These are phyloP conservation scores for Geotrichum restrictum DNA, from an alignment of 1,139 yeast species.

Conservation along the genomic window DNA sequence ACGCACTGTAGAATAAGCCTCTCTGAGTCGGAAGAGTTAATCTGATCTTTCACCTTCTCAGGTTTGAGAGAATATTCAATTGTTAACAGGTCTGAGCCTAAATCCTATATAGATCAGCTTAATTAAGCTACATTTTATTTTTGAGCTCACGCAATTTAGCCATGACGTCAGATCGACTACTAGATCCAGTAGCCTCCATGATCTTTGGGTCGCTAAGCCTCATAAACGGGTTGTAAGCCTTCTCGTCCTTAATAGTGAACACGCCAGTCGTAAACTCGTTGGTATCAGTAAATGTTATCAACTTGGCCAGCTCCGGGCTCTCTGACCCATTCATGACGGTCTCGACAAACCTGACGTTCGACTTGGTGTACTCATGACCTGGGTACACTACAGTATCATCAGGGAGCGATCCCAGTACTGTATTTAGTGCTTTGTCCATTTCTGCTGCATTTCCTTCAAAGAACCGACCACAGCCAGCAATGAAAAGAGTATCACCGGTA, in stretches of 20 bases:
- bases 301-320: conserved; percentile 46
- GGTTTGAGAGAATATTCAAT: conserved; percentile 43
- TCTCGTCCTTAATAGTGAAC: conserved; percentile 82
- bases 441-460: conserved; percentile 84
- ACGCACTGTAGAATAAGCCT: too few relatives aligned
- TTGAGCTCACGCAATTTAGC: conserved; percentile 64
- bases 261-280: conserved; percentile 77
- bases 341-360: conserved; percentile 72
- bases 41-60: too few relatives aligned
- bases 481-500: conserved; percentile 93
- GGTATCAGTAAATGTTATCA: conserved; percentile 49
- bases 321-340: conserved; percentile 51
- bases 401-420: conserved; percentile 58
- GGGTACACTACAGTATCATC: conserved; percentile 69
- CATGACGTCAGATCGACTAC: conserved; percentile 55
- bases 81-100: conserved; percentile 6
- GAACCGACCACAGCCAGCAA: conserved; percentile 93
- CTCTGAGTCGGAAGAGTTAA: too few relatives aligned
- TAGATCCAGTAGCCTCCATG: conserved; percentile 45
- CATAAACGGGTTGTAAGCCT: conserved; percentile 85
- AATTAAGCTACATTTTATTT: conserved; percentile 53
- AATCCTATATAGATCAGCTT: too few relatives aligned
- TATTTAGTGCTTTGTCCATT: conserved; percentile 69
- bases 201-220: conserved; percentile 59
- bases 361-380: conserved; percentile 91